These are phyloP conservation scores for Colletotrichum neosansevieriae DNA, from an alignment of 2,329 filamentous ascomycete species.

Conservation along the genomic window DNA sequence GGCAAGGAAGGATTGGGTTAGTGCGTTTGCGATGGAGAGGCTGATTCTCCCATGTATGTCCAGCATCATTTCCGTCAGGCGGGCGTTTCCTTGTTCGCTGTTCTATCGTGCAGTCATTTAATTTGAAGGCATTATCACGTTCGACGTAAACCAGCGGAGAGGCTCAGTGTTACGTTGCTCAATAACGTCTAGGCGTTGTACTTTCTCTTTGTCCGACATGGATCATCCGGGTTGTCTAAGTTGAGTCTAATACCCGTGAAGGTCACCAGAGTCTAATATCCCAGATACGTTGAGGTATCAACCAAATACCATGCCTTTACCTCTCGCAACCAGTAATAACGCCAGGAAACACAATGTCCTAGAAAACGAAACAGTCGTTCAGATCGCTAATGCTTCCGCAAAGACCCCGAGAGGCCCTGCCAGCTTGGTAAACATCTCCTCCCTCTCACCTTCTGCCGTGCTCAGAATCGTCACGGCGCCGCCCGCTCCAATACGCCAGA, in stretches of 20 bases:
- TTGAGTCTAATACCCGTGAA: constrained; percentile 44
- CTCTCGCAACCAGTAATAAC: constrained; percentile 1
- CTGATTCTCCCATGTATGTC: constrained; percentile 32
- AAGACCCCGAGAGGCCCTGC: constrained; percentile 68
- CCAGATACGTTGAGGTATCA: constrained; percentile 46
- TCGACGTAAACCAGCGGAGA: neutral
- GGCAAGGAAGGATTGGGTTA: constrained; percentile 19
- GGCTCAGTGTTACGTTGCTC: neutral
- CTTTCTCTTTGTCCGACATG: constrained; percentile 5
- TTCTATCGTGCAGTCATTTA: constrained; percentile 25
- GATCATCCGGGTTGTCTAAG: constrained; percentile 37
- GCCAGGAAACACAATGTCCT: constrained; percentile 20
- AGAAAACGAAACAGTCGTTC: neutral
- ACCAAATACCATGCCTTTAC: constrained; percentile 19
- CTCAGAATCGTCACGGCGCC: constrained; percentile 91
- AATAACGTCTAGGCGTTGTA: neutral
- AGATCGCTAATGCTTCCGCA: constrained; percentile 44
- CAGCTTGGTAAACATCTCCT: constrained; percentile 89
- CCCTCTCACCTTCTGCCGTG: constrained; percentile 82
- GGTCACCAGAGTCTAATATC: constrained; percentile 39
- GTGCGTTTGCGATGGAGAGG: constrained; percentile 16
- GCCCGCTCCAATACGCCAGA: constrained; percentile 89
- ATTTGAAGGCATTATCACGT: constrained; percentile 14
- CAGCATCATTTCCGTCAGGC: constrained; percentile 37
- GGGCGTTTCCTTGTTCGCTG: constrained; percentile 28